phyloP scores from a whole-genome alignment of 352 stramenopile species.

The Pythium dissotocum region DNA sequence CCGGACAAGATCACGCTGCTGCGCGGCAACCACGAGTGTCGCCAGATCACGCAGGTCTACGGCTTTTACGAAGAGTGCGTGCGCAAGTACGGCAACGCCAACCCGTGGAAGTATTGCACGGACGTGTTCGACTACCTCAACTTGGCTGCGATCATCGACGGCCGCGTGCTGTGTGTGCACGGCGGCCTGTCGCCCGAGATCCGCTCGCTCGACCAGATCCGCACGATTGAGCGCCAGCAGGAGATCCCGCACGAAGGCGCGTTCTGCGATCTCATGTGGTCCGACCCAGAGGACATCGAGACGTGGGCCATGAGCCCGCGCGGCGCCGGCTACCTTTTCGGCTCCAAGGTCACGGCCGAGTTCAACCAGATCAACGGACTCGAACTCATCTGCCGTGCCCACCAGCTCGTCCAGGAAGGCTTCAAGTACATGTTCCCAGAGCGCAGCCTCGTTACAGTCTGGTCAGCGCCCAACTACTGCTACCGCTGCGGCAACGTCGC shows the following conservation, averaged over 20 bases:
- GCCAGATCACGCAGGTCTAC: slow-evolving; percentile 97
- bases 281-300: slow-evolving; percentile 95
- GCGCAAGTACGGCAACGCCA: slow-evolving; percentile 96
- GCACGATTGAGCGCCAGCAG: slow-evolving; percentile 95
- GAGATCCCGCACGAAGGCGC: slow-evolving; percentile 95
- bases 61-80: slow-evolving; percentile 98
- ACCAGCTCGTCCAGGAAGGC: slow-evolving; percentile 90
- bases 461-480: slow-evolving; percentile 86
- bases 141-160: slow-evolving; percentile 94
- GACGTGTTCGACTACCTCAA: slow-evolving; percentile 97
- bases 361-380: slow-evolving; percentile 92
- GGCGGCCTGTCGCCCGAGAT: slow-evolving; percentile 95
- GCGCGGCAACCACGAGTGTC: slow-evolving; percentile 89
- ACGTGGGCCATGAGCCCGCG: slow-evolving; percentile 90
- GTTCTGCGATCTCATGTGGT: slow-evolving; percentile 99
- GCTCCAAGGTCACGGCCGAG: slow-evolving; percentile 83
- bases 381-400: slow-evolving; percentile 86
- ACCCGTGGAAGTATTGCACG: slow-evolving; percentile 95
- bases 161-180: slow-evolving; percentile 92
- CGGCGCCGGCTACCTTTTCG: slow-evolving; percentile 88
- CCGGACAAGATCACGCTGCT: slow-evolving; percentile 88
- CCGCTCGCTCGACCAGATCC: slow-evolving; percentile 94
- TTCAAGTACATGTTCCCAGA: slow-evolving; percentile 92
- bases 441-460: slow-evolving; percentile 82
- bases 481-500: slow-evolving; percentile 87